Base-by-base conservation (phyloP, 768 basidiomycete species). In the Hypholoma sublateritium region DNA sequence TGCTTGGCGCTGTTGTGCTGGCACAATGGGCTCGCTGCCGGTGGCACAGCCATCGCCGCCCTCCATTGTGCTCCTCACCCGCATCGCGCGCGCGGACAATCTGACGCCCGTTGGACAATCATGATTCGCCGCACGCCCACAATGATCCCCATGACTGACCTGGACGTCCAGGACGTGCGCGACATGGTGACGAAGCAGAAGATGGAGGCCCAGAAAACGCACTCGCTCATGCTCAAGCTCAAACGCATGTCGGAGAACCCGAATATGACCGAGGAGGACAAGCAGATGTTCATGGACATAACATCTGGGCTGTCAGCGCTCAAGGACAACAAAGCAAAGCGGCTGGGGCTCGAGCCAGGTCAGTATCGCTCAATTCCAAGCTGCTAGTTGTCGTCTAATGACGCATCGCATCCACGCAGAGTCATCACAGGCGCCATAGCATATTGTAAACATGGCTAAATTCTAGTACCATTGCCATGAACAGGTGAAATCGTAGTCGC, bases 91-190 rank as follows among this genome's bases (percentile, higher is more conserved):
- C 28, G 28, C 28, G 28, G 28, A 32, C 28, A 9, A 32, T 32
- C 28, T 5, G 28, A 5, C 28, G 28, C 28, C 28, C 37, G 24
- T 24, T 17, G 12, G 48, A 17, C 51, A 24, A 56, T 46, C 44
- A 85, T 93, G 91, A 89, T 93, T 66, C 84, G 91, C 49, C 79
- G 91, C 48, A 78, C 80, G 19, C 90, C 91, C 5, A 91, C 91
- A 1, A 78, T 88, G 54, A 88, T 93, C 60, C 81, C 80, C 25
- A 84, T 93, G 83, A 83, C 77, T 58, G 90, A 92, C 69, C 69
- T 77, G 19, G 91, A 93, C 68, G 86, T 93, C 25, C 87, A 92
- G 73, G 89, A 91, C 59, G 76, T 92, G 41, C 84, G 89, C 41
- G 83, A 86, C 48, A 70, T 86, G 65, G 75, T 83, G 4, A 72